Percentiles rank a stretch among this genome's conserved stretches.
phyloP scores from a whole-genome alignment of 192 early-diverging fungal genomes.

The Ramicandelaber brevisporus region DNA sequence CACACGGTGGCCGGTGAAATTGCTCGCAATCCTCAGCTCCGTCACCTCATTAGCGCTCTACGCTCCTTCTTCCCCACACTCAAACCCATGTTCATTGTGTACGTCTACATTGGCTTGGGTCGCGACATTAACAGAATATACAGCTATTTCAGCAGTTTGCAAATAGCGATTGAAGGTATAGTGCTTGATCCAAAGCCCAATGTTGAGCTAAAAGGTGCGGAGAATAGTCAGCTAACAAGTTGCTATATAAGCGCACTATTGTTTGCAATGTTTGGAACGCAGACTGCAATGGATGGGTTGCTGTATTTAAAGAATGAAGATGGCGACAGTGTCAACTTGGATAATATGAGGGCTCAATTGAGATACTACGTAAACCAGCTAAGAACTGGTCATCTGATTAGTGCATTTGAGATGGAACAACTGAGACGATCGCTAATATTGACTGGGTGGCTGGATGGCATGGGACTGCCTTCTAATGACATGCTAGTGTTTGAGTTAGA shows the following conservation, averaged over 20 bases:
- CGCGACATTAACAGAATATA: slow-evolving; percentile 6
- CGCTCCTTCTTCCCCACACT: slow-evolving; percentile 1
- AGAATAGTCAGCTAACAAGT: slow-evolving; percentile 28
- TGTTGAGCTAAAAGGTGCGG: slow-evolving; percentile 15
- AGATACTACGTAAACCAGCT: slow-evolving; percentile 29
- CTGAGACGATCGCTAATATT: slow-evolving; percentile 18
- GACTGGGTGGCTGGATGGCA: slow-evolving; percentile 18
- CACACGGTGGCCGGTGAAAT: slow-evolving; percentile 1
- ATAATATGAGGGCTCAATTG: slow-evolving; percentile 22
- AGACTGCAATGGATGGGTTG: slow-evolving; percentile 28
- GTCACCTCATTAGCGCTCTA: neutral
- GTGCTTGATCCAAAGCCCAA: slow-evolving; percentile 4
- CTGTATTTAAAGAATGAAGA: slow-evolving; percentile 19
- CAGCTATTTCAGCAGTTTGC: slow-evolving; percentile 5
- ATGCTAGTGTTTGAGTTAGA: too few relatives aligned
- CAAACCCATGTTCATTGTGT: slow-evolving; percentile 4
- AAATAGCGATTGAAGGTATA: slow-evolving; percentile 9
- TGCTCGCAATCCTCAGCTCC: slow-evolving; percentile 3
- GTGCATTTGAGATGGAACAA: slow-evolving; percentile 19
- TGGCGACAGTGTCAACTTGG: slow-evolving; percentile 10
- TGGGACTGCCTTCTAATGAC: too few relatives aligned
- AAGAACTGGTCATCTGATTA: slow-evolving; percentile 26
- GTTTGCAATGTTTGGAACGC: slow-evolving; percentile 35
- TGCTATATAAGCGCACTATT: slow-evolving; percentile 44
- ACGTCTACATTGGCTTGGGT: slow-evolving; percentile 4